These are phyloP conservation scores for Lodderomyces pseudojiufengensis DNA, from an alignment of 1,139 yeast species.

Conservation along the genomic window DNA sequence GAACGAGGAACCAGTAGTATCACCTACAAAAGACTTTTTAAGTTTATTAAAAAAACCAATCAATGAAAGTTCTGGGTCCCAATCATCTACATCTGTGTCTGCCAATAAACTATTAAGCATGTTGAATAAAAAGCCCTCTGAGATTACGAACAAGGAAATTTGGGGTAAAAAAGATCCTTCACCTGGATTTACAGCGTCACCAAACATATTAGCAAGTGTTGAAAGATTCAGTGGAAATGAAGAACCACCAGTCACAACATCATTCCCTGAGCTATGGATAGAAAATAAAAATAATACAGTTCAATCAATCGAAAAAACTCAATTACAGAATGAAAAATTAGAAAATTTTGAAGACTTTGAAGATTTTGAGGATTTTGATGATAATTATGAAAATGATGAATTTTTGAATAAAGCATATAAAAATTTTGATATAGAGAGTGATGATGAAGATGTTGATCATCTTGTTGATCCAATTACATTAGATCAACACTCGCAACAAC, in stretches of 20 bases:
- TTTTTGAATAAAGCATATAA: slow-evolving; percentile 10
- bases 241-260: not conserved
- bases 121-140: slow-evolving; percentile 13
- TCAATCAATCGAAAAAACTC: not conserved
- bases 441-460: slow-evolving; percentile 25
- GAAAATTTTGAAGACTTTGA: slow-evolving; percentile 9
- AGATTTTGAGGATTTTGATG: slow-evolving; percentile 36
- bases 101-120: slow-evolving; percentile 20
- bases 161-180: slow-evolving; percentile 3
- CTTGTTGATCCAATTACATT: slow-evolving; percentile 11
- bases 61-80: slow-evolving; percentile 1
- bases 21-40: slow-evolving; percentile 18
- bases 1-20: not conserved
- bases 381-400: slow-evolving; percentile 24
- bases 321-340: not conserved
- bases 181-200: slow-evolving; percentile 2
- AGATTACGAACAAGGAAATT: slow-evolving; percentile 2
- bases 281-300: too few species aligned
- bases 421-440: slow-evolving; percentile 33
- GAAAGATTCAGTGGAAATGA: slow-evolving; percentile 1
- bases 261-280: too few species aligned
- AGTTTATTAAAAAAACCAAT: slow-evolving; percentile 19
- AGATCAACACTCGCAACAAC: slow-evolving; percentile 1
- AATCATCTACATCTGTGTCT: slow-evolving; percentile 7
- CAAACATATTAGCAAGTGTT: slow-evolving; percentile 1